Evolutionary conservation across 2,329 filamentous ascomycete genomes (phyloP), one percentile per base, ranked within the genome.

Genomic region (Beauveria rudraprayagi): DNA sequence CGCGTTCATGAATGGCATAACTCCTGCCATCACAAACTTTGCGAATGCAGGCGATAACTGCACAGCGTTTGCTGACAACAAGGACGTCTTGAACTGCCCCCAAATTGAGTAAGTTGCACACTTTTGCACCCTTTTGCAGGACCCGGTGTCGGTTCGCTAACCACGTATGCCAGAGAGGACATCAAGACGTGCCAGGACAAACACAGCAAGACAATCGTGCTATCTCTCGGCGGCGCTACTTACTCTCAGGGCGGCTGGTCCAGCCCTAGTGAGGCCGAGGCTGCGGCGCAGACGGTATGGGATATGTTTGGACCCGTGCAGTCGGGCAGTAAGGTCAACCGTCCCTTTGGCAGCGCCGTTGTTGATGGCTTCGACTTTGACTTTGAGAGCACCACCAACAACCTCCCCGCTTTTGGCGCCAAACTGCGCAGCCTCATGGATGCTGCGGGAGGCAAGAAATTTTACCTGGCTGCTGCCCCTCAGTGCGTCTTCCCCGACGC

Each of bases 331-430:
- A 72, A 71, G 1, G 75, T 75, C 8, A 77, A 83, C 61, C 83
- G 89, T 9, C 89, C 89, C 1, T 91, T 91, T 69, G 86, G 86
- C 59, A 72, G 75, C 14, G 83, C 85, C 10, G 77, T 83, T 4
- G 75, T 92, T 47, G 87, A 92, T 70, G 89, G 89, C 5, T 91
- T 92, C 70, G 89, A 92, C 72, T 84, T 91, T 65, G 89, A 92
- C 70, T 86, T 91, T 64, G 88, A 91, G 73, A 77, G 82, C 5
- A 71, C 73, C 3, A 80, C 82, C 16, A 72, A 72, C 53, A 86
- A 89, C 73, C 84, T 88, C 74, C 78, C 76, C 0, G 73, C 82
- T 1, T 89, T 91, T 66, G 86, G 80, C 1, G 75, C 78, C 43
- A 75, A 80, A 59, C 78, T 90, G 10, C 82, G 85, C 34, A 66